A percentile compares a stretch with the other conserved stretches of the same genome.
Conservation (phyloP, 2,329 filamentous ascomycete species). For the Fusarium xylarioides region DNA sequence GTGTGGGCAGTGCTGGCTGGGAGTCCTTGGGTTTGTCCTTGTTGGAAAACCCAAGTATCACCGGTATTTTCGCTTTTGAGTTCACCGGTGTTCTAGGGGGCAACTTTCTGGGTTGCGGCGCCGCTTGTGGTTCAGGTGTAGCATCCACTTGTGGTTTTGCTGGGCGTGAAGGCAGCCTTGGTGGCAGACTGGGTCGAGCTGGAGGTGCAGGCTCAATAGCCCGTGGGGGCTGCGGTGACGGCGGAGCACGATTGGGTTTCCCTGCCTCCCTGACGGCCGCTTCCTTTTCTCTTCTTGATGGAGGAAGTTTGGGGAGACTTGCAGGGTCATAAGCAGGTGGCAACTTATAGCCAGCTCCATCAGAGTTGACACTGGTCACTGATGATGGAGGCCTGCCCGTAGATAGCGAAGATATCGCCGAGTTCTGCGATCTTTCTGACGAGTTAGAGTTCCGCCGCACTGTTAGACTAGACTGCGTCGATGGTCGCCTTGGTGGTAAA, state of each 20-base stretch:
- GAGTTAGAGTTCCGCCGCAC: conserved; percentile 65
- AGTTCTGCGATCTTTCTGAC: conserved; percentile 65
- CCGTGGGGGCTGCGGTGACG: conserved; percentile 20
- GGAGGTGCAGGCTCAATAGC: conserved; percentile 44
- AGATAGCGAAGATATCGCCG: conserved; percentile 63
- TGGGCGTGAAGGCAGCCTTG: conserved; percentile 61
- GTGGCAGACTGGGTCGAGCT: conserved; percentile 56
- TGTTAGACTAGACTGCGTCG: conserved; percentile 52
- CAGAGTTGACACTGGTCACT: conserved; percentile 58
- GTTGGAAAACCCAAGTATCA: conserved; percentile 30
- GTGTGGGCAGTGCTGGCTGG: conserved; percentile 19
- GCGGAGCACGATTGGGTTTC: conserved; percentile 23
- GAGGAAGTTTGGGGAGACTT: conserved; percentile 67
- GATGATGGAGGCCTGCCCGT: conserved; percentile 57
- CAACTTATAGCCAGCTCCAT: conserved; percentile 56
- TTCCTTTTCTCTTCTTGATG: conserved; percentile 63
- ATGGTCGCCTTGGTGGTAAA: conserved; percentile 60
- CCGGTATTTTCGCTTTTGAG: conserved; percentile 22
- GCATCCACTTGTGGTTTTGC: conserved; percentile 40
- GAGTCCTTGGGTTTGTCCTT: conserved; percentile 14
- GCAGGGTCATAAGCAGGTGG: conserved; percentile 65
- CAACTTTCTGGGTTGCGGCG: conserved; percentile 26
- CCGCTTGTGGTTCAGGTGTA: conserved; percentile 12
- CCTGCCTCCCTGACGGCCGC: conserved; percentile 42
- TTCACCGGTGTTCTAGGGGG: conserved; percentile 25